phyloP scores from a whole-genome alignment of 1,284 basidiomycete genomes.

The Fistulinella cinereoalba region DNA sequence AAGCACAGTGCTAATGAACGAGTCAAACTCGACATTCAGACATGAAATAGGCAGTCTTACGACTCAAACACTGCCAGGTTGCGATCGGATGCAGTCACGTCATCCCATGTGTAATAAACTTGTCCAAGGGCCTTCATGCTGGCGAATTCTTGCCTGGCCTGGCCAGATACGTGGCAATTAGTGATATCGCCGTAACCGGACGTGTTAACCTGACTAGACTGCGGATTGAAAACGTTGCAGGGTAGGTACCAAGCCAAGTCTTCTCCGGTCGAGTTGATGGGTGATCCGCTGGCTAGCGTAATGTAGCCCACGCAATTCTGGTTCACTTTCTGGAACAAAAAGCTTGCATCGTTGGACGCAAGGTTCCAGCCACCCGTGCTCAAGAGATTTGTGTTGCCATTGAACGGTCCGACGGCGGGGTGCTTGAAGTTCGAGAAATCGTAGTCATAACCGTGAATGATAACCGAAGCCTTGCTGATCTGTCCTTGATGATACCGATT shows the following conservation, averaged over 20 bases:
- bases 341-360: conserved; percentile 85
- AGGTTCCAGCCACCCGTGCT: conserved; percentile 75
- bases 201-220: conserved; percentile 58
- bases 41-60: conserved; percentile 45
- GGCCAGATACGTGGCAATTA: conserved; percentile 71
- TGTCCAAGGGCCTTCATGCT: conserved; percentile 65
- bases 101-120: conserved; percentile 92
- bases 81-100: conserved; percentile 64
- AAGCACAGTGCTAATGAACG: conserved; percentile 66
- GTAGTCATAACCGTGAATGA: conserved; percentile 93
- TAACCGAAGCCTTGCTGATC: conserved; percentile 79
- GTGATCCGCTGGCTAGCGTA: conserved; percentile 64
- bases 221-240: conserved; percentile 85
- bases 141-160: conserved; percentile 51
- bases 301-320: conserved; percentile 78
- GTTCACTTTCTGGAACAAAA: conserved; percentile 93
- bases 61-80: conserved; percentile 92
- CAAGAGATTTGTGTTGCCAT: conserved; percentile 81
- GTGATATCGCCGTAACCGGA: conserved; percentile 63
- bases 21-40: conserved; percentile 7
- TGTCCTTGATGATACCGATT: conserved; percentile 78
- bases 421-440: conserved; percentile 87
- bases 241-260: conserved; percentile 89
- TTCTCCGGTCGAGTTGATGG: conserved; percentile 58
- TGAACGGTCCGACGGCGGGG: conserved; percentile 68